Evolutionary conservation across 257 asterid genomes (phyloP), one percentile per base, ranked within the genome.

Genomic region (Solanum pimpinellifolium): DNA sequence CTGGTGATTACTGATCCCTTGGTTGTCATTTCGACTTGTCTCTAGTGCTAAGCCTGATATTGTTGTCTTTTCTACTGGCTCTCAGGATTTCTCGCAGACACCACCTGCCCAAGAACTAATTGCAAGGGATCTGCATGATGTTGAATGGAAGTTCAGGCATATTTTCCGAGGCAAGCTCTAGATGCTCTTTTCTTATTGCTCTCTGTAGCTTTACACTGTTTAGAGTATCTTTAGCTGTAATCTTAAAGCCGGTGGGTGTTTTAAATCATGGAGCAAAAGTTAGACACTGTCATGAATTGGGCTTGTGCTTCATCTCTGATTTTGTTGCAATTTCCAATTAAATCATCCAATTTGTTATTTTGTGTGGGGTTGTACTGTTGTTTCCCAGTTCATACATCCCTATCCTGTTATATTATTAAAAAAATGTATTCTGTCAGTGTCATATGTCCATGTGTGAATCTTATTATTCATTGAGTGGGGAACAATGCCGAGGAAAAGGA

Each of bases 101-200:
- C 99, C 99, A 60, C 99, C 99, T 86, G 94, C 95, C 2, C 99
- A 97, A 90, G 99, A 97, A 90, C 98, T 97, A 82, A 94, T 97
- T 89, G 98, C 99, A 16, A 93, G 97, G 92, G 99, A 97, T 91
- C 98, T 97, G 68, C 99, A 97, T 90, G 98, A 95, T 75, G 94
- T 90, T 35, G 99, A 97, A 87, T 97, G 99, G 98, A 97, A 97
- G 93, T 97, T 97, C 88, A 93, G 98, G 92, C 99, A 97, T 91
- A 94, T 97, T 74, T 97, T 97, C 89, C 95, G 99, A 87, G 99
- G 99, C 91, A 91, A 90, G 89, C 89, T 86, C 91, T 68, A 47
- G 11, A 81, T 49, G 69, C 33, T 81, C 20, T 46, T 33, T 49
- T 65, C 7, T 78, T 86, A 20, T 56, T 7, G 65, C 74, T 85